Evolutionary conservation across 2,329 filamentous ascomycete species (phyloP).

Genomic region (Diaporthe sp.): DNA sequence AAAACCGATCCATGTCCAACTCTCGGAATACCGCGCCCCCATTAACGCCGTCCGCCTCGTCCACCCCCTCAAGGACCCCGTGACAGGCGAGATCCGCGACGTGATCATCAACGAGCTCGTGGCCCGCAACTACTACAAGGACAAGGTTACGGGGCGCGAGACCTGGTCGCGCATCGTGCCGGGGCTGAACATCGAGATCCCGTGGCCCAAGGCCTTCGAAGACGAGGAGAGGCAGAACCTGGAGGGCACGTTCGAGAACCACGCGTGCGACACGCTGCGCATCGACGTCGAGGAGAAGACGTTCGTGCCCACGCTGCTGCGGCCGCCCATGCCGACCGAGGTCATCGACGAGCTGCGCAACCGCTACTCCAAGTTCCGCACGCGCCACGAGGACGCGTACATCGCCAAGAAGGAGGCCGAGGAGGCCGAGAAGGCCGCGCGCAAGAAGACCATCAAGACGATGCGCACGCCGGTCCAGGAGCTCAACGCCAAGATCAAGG

Average conservation of each 20-base stretch:
- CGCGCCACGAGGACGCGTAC: conserved; percentile 81
- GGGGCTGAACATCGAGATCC: conserved; percentile 77
- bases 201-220: conserved; percentile 70
- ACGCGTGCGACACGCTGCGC: conserved; percentile 77
- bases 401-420: conserved; percentile 59
- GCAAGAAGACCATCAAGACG: conserved; percentile 46
- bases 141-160: conserved; percentile 59
- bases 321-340: conserved; percentile 80
- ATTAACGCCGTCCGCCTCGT: conserved; percentile 84
- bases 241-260: conserved; percentile 52
- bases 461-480: conserved; percentile 70
- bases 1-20: conserved; percentile 49
- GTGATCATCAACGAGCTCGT: conserved; percentile 80
- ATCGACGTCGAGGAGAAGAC: conserved; percentile 79
- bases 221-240: conserved; percentile 56
- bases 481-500: conserved; percentile 65
- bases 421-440: conserved; percentile 48
- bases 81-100: conserved; percentile 74
- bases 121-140: conserved; percentile 59
- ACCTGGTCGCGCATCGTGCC: conserved; percentile 71
- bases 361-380: conserved; percentile 84
- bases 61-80: conserved; percentile 75
- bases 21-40: conserved; percentile 67
- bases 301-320: conserved; percentile 81
- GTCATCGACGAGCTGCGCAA: conserved; percentile 88